These are phyloP conservation scores for Sparassis latifolia DNA, from an alignment of 1,284 basidiomycete species.

Conservation along the genomic window DNA sequence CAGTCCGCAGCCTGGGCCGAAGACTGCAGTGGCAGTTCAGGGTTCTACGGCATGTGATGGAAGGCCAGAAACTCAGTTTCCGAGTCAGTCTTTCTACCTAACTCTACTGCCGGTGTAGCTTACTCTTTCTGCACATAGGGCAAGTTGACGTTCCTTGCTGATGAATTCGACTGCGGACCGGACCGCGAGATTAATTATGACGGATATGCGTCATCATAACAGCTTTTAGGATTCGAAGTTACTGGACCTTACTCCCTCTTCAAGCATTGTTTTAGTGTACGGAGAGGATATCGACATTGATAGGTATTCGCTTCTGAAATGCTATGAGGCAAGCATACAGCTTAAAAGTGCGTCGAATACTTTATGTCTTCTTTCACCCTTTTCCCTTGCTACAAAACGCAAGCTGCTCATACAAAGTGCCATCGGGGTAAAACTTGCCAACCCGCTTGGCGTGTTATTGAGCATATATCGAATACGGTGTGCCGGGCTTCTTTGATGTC, in stretches of 20 bases:
- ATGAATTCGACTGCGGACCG: conserved; percentile 44
- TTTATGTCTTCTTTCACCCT: not conserved
- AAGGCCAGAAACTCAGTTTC: conserved; percentile 58
- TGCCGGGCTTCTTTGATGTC: not conserved
- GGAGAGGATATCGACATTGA: too few species aligned
- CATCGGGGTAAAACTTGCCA: conserved; percentile 55
- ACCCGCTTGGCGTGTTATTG: conserved; percentile 76
- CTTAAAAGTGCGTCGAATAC: too few species aligned
- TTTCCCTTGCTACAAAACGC: not conserved
- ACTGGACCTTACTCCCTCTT: too few species aligned
- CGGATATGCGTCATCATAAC: not conserved
- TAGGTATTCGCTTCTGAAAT: too few species aligned
- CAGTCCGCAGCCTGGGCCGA: conserved; percentile 43
- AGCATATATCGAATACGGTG: conserved; percentile 40
- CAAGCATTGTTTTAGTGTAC: too few species aligned
- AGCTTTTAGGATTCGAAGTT: too few species aligned
- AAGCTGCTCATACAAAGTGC: conserved; percentile 77
- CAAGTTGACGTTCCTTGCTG: conserved; percentile 55
- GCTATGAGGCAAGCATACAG: too few species aligned
- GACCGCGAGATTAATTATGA: conserved; percentile 3
- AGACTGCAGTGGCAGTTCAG: conserved; percentile 68
- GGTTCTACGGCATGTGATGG: conserved; percentile 52
- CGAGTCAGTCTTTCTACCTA: conserved; percentile 38
- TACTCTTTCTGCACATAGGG: conserved; percentile 32
- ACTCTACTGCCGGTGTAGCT: not conserved